Conservation (phyloP, 306 rosid genomes). For the Medicago truncatula region MtrunA17r5.0-ANR NC_053048.1:40155501-40156000, state of each 20-base stretch:
- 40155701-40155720: not conserved
- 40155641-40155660: not conserved
- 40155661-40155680: conserved; percentile 8
- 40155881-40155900: conserved; percentile 22
- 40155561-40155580: conserved; percentile 24
- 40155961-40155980: conserved; percentile 74
- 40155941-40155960: not conserved
- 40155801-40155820: conserved; percentile 18
- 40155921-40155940: not conserved
- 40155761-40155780: not conserved
- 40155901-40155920: not conserved
- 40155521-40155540: conserved; percentile 45
- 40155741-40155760: not conserved
- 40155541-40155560: conserved; percentile 4
- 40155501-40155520: conserved; percentile 78
- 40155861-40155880: conserved; percentile 19
- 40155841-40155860: conserved; percentile 4
- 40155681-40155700: not conserved
- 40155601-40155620: conserved; percentile 29
- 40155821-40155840: conserved; percentile 32
- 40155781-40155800: conserved; percentile 5
- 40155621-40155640: conserved; percentile 24
- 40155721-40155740: not conserved
- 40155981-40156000: conserved; percentile 88
- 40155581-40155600: not conserved